Evolutionary conservation across 2,329 filamentous ascomycete species (phyloP), one percentile per base, ranked within the genome.

Genomic region (Emergomyces africanus): DNA sequence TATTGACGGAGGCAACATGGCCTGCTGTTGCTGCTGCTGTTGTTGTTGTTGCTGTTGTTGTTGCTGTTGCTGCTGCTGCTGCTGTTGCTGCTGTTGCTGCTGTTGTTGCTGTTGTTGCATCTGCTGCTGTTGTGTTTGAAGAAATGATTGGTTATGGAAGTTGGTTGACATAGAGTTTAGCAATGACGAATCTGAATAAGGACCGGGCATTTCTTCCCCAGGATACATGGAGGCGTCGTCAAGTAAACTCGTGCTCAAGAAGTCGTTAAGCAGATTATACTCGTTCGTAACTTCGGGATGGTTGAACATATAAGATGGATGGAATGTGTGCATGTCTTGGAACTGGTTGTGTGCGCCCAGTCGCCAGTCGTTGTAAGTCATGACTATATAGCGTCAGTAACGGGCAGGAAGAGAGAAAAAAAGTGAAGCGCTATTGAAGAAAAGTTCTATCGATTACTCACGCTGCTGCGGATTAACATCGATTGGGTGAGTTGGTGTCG

Each of bases 241-340:
- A 64, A 96, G 81, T 59, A 96, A 78, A 70, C 89, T 95, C 65
- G 86, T 95, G 73, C 91, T 94, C 62, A 99, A 81, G 71, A 97
- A 97, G 73, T 99, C 92, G 78, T 95, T 95, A 69, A 99, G 83
- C 57, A 97, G 78, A 71, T 96, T 96, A 73, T 96, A 96, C 78
- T 99, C 94, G 75, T 94, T 94, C 62, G 88, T 91, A 66, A 96
- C 89, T 75, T 99, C 94, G 63, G 90, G 89, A n/a, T 85, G 84
- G 71, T 87, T 87, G 76, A 96, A 95, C 87, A 96, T 91, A 78
- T 94, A 97, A 69, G 89, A 94, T 61, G 89, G 88, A 75, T 96
- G 90, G 70, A 91, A 90, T 71, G 85, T 89, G 76, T 94, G 90
- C 86, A 96, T 94, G 74, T 96, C 90, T 78, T 95, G 87, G 73